These are phyloP conservation scores for Linnemannia exigua DNA, from an alignment of 192 early-diverging fungal species.

Conservation along the genomic window DNA sequence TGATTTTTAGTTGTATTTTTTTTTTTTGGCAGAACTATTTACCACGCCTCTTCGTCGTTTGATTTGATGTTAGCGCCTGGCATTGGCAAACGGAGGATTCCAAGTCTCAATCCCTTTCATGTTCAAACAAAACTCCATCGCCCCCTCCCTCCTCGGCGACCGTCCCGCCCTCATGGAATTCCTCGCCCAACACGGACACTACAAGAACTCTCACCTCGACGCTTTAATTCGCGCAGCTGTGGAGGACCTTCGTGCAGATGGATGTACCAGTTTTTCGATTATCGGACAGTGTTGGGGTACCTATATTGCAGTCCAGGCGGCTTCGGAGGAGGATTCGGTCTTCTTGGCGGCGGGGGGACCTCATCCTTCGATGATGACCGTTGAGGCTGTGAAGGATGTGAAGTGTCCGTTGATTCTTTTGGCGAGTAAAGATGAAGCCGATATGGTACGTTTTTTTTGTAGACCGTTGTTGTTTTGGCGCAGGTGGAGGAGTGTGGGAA, in stretches of 20 bases:
- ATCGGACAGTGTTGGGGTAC: conserved; percentile 82
- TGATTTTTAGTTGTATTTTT: too few species aligned
- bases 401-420: conserved; percentile 72
- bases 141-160: conserved; percentile 26
- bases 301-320: conserved; percentile 63
- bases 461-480: too few species aligned
- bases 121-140: conserved; percentile 62
- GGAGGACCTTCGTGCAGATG: conserved; percentile 55
- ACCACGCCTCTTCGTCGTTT: too few species aligned
- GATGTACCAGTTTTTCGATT: conserved; percentile 61
- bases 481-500: neutral
- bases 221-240: conserved; percentile 16
- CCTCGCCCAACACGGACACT: conserved; percentile 13
- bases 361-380: conserved; percentile 70
- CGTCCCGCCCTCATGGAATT: conserved; percentile 49
- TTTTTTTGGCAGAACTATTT: too few species aligned
- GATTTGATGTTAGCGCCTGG: conserved; percentile 55
- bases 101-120: conserved; percentile 76
- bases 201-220: conserved; percentile 16
- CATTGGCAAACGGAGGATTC: conserved; percentile 65
- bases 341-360: conserved; percentile 69
- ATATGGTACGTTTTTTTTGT: conserved; percentile 58
- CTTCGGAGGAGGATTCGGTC: conserved; percentile 54
- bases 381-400: conserved; percentile 62
- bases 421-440: conserved; percentile 73